Evolutionary conservation across 257 asterid genomes (phyloP), one percentile per base, ranked within the genome.

Genomic region (Jasminum sambac): DNA sequence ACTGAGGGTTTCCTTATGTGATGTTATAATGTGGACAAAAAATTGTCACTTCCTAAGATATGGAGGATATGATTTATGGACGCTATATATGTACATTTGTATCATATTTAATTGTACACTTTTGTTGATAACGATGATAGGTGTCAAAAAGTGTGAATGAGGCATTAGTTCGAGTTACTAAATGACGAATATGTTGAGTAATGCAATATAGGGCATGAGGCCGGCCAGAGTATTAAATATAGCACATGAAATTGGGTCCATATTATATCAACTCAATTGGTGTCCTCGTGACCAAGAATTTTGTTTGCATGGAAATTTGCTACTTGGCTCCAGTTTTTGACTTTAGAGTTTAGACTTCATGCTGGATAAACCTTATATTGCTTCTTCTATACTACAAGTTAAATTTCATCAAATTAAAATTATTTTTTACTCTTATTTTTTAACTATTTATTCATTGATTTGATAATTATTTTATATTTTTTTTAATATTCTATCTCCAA

Each of bases 161-260:
- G 21, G 21, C 55, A 5, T 44, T 44, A 44, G 55, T 48, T 30
- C 4, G 36, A 30, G 58, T 48, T 48, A n/a, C 11, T n/a, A 48
- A 48, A 48, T 2, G 58, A 48, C 58, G 16, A 21, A n/a, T 6
- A 46, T 46, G 16, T 46, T 13, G 23, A 46, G 9, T 46, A 17
- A n/a, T 46, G 16, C 58, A 48, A 48, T 14, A 48, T 48, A 48
- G 58, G 8, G 21, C 55, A 44, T 44, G 55, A 44, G 55, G 55
- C 55, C 19, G 21, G 55, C 55, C 55, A 44, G n/a, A 5, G 55
- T 14, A 44, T 44, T 44, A 16, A 44, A 44, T 44, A 44, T 44
- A 48, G 58, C 58, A 48, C 58, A 48, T 48, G 58, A 48, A 48
- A 16, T 48, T 48, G 58, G 58, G 58, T 48, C 58, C 58, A n/a